Conservation (phyloP, 2,329 filamentous ascomycete genomes). For the Neofusicoccum laricinum region DNA sequence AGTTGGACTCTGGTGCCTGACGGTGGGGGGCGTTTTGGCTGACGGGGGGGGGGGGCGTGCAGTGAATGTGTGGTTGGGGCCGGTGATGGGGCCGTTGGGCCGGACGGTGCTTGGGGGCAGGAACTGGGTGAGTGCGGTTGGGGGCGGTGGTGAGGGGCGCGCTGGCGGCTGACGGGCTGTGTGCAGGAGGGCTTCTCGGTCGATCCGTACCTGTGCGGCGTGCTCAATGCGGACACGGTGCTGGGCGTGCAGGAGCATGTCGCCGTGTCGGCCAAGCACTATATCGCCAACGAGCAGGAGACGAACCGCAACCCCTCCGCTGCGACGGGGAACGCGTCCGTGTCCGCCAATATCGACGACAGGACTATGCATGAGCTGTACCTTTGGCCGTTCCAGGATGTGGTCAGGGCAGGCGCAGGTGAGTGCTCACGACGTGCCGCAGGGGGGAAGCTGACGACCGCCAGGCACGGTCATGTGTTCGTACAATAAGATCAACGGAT, state of each 20-base stretch:
- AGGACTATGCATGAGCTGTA: constrained; percentile 65
- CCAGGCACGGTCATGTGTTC: constrained; percentile 59
- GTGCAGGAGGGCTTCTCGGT: constrained; percentile 44
- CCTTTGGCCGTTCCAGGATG: constrained; percentile 64
- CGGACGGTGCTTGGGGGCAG: constrained; percentile 43
- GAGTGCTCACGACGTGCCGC: too few species aligned
- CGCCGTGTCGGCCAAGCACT: constrained; percentile 52
- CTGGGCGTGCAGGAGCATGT: constrained; percentile 37
- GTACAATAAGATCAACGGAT: constrained; percentile 46
- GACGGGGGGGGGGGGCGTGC: too few species aligned
- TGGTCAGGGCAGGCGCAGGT: constrained; percentile 52
- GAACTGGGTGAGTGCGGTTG: constrained; percentile 17
- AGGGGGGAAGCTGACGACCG: background rate
- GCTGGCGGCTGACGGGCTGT: background rate
- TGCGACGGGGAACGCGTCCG: constrained; percentile 29
- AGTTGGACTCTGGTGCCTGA: too few species aligned
- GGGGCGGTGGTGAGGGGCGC: background rate
- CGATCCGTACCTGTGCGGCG: constrained; percentile 45
- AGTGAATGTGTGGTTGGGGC: background rate
- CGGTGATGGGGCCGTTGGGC: constrained; percentile 22
- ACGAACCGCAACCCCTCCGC: constrained; percentile 39
- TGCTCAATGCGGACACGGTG: constrained; percentile 40
- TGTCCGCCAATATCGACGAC: constrained; percentile 63
- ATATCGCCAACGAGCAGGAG: constrained; percentile 62
- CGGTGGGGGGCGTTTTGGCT: too few species aligned